Evolutionary conservation across 2,329 filamentous ascomycete genomes (phyloP).

Genomic region (Ophiostoma sp.): DNA sequence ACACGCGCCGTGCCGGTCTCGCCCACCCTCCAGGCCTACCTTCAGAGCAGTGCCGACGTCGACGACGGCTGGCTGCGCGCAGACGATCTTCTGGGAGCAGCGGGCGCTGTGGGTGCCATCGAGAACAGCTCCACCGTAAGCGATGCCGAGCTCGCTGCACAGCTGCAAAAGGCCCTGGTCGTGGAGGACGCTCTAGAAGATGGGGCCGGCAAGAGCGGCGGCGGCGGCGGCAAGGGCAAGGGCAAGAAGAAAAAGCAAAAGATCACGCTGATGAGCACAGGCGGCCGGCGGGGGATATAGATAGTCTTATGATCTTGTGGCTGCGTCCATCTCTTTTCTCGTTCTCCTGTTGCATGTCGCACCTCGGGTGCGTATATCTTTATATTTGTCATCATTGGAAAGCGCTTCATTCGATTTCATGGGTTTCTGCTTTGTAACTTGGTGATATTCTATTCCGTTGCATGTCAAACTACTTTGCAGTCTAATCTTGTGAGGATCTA

Average conservation of each 20-base stretch:
- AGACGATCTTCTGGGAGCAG: conserved; percentile 17
- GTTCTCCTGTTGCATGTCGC: background rate
- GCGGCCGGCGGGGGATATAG: conserved; percentile 43
- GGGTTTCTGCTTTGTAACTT: too few species aligned
- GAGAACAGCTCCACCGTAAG: conserved; percentile 65
- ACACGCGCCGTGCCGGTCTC: conserved; percentile 62
- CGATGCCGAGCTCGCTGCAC: conserved; percentile 52
- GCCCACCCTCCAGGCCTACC: conserved; percentile 44
- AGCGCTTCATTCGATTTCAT: too few species aligned
- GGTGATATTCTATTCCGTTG: too few species aligned
- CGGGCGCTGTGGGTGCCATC: conserved; percentile 21
- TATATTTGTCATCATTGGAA: too few species aligned
- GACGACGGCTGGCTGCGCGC: conserved; percentile 33
- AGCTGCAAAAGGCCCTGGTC: conserved; percentile 50
- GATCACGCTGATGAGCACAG: conserved; percentile 66
- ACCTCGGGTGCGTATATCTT: too few species aligned
- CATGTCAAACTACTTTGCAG: too few species aligned
- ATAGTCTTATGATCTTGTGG: background rate
- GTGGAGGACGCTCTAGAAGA: conserved; percentile 35
- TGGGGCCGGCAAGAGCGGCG: conserved; percentile 20
- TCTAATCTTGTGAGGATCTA: too few species aligned
- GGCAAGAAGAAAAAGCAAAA: conserved; percentile 65
- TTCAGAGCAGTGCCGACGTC: conserved; percentile 48
- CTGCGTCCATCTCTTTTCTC: background rate
- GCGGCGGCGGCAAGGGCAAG: conserved; percentile 40